Conservation (phyloP, 2,329 filamentous ascomycete genomes). For the Pestalotiopsis sp. region DNA sequence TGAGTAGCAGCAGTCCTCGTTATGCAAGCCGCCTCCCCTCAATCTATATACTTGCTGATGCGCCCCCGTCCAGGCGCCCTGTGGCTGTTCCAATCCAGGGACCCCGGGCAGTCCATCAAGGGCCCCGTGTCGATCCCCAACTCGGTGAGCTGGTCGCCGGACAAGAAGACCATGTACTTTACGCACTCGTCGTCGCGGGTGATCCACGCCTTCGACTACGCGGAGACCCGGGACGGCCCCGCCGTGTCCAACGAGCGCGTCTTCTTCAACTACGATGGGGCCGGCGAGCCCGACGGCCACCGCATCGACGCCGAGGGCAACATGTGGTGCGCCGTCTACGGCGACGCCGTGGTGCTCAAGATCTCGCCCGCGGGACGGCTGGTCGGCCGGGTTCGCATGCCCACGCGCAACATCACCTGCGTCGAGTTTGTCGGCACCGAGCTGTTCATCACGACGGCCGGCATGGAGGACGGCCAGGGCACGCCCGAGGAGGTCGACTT, state of each 20-base stretch:
- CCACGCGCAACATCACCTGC: slow-evolving; percentile 81
- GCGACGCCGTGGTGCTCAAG: slow-evolving; percentile 73
- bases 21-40: not conserved
- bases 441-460: slow-evolving; percentile 79
- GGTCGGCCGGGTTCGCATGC: slow-evolving; percentile 74
- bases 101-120: slow-evolving; percentile 61
- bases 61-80: slow-evolving; percentile 60
- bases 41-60: not conserved
- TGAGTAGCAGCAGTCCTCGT: slow-evolving; percentile 32
- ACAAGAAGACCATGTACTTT: slow-evolving; percentile 77
- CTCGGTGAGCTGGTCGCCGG: slow-evolving; percentile 78
- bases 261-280: slow-evolving; percentile 71
- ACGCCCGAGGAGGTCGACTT: slow-evolving; percentile 64
- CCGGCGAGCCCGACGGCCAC: slow-evolving; percentile 80
- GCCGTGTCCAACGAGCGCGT: slow-evolving; percentile 68
- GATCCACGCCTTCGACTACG: slow-evolving; percentile 78
- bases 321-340: slow-evolving; percentile 88
- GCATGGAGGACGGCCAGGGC: slow-evolving; percentile 66
- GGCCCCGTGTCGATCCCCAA: slow-evolving; percentile 77
- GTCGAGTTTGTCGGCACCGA: slow-evolving; percentile 75
- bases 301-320: slow-evolving; percentile 82
- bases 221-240: slow-evolving; percentile 52
- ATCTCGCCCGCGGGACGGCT: slow-evolving; percentile 71
- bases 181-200: slow-evolving; percentile 74
- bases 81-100: slow-evolving; percentile 69